Evolutionary conservation across 2,329 filamentous ascomycete species (phyloP).

Genomic region (Sporothrix inflata): DNA sequence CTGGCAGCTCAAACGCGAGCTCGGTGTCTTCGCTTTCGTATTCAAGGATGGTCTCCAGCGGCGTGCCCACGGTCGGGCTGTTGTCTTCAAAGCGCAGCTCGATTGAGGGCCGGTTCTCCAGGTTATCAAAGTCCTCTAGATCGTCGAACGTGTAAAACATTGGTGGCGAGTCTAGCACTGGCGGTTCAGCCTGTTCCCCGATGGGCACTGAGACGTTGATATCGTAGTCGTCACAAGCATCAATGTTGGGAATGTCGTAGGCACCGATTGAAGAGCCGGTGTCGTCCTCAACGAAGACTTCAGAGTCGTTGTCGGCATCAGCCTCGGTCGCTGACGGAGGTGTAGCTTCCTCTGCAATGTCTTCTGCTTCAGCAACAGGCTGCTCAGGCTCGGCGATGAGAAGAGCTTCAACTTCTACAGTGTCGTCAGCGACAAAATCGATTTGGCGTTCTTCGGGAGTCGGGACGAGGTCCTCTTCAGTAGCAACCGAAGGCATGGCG

Average conservation of each 20-base stretch:
- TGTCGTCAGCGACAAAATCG: background rate
- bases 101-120: background rate
- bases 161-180: background rate
- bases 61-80: background rate
- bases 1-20: constrained; percentile 17
- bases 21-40: constrained; percentile 14
- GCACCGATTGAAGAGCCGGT: background rate
- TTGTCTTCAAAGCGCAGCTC: constrained; percentile 11
- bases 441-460: background rate
- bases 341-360: background rate
- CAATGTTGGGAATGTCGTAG: background rate
- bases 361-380: background rate
- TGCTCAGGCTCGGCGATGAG: background rate
- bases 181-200: background rate
- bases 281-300: background rate
- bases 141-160: background rate
- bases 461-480: background rate
- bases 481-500: too few relatives aligned
- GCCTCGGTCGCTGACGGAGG: too few relatives aligned
- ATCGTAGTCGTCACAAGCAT: background rate
- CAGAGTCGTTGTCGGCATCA: background rate
- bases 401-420: background rate
- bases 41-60: constrained; percentile 11
- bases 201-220: background rate
- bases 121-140: background rate